phyloP scores from a whole-genome alignment of 1,139 yeast species.

The Magnusiomyces fungicola region DNA sequence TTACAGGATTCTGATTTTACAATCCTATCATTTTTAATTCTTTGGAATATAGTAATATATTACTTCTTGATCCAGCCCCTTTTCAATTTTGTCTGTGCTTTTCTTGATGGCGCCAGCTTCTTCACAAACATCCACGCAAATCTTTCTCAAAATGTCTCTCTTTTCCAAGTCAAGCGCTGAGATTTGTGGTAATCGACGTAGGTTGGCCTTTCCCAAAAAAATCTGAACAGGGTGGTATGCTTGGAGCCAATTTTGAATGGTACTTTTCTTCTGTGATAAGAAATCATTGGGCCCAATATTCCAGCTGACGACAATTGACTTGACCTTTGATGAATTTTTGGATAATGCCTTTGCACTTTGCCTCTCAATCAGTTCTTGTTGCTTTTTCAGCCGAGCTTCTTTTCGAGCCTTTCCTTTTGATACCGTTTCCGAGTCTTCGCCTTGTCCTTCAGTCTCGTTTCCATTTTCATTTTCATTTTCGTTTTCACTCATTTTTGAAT shows the following conservation, averaged over 20 bases:
- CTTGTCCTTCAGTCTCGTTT: neutral
- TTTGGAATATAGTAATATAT: neutral
- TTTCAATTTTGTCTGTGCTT: conserved; percentile 15
- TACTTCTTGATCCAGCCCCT: neutral
- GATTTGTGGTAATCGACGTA: conserved; percentile 27
- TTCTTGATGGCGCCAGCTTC: conserved; percentile 24
- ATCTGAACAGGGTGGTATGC: conserved; percentile 29
- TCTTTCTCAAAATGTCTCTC: conserved; percentile 26
- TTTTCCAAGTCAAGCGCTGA: conserved; percentile 26
- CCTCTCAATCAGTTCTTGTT: conserved; percentile 1
- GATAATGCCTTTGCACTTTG: conserved; percentile 5
- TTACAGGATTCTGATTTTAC: no score
- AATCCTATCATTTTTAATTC: no score
- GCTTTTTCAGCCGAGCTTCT: neutral
- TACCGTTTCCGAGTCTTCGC: neutral
- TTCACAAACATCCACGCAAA: conserved; percentile 24
- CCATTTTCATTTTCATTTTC: no score
- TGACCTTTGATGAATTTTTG: conserved; percentile 12
- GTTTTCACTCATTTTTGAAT: no score
- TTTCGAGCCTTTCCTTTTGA: neutral
- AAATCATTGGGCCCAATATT: conserved; percentile 29
- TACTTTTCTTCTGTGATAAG: conserved; percentile 32
- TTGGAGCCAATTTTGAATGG: conserved; percentile 28
- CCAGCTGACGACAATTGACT: conserved; percentile 31
- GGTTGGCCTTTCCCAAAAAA: conserved; percentile 24